Evolutionary conservation across 1,284 basidiomycete species (phyloP), one percentile per base, ranked within the genome.

Genomic region (Cerioporus squamosus): DNA sequence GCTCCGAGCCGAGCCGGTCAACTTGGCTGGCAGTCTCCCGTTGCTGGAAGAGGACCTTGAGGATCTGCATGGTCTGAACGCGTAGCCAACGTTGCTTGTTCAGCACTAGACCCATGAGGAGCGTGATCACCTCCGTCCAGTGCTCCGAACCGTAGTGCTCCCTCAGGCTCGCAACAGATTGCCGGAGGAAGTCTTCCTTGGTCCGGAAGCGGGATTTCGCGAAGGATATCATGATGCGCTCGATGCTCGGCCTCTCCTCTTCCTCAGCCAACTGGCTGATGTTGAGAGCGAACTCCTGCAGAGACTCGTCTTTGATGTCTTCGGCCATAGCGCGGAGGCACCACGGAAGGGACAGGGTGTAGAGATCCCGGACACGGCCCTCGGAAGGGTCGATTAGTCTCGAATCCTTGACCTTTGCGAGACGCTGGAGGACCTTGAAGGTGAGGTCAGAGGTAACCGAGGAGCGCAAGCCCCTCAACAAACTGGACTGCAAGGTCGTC

Each of bases 151-250:
- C 85, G 76, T 91, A 95, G 68, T 94, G 86, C 68, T 96, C 93
- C 29, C 93, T 86, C 43, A 98, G 81, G 64, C 91, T 90, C 2
- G 86, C 81, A 18, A 94, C 88, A 0, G 94, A 95, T 71, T 98
- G 95, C 2, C 94, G 87, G 57, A 97, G 83, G 73, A 98, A 95
- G 73, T 98, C 95, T 56, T 98, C 96, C 70, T 91, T 91, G 2
- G 94, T 94, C 44, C 95, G 83, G 81, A 98, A 98, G 44, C 94
- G 90, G 22, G 82, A 80, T 73, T 93, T 94, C 42, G 93, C 87
- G 64, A 97, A 95, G 7, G 94, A 96, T 2, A 83, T 90, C 84
- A 97, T 91, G 66, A 98, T 90, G 33, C 93, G 89, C 57, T 86
- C 80, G 63, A 97, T 90, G 66, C 90, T 92, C 12, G 85, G 81